A percentile compares a stretch with the other conserved stretches of the same genome.
phyloP scores from a whole-genome alignment of 306 rosid genomes.

The Canavalia gladiata region DNA sequence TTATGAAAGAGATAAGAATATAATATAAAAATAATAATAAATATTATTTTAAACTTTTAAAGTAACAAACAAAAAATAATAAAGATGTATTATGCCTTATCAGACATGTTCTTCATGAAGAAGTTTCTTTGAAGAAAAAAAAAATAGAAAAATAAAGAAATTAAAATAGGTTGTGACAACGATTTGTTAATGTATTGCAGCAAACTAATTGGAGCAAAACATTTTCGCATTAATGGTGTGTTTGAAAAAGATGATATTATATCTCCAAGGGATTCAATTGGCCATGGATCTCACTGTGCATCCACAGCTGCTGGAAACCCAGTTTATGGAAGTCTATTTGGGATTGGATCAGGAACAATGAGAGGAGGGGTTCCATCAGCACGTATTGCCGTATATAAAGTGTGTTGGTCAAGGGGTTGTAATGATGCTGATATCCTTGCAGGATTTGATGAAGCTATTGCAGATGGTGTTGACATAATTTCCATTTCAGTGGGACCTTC shows the following conservation, averaged over 20 bases:
- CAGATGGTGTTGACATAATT: conserved; percentile 64
- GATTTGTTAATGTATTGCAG: conserved; percentile 10
- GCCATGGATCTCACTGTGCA: conserved; percentile 65
- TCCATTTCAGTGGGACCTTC: conserved; percentile 47
- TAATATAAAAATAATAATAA: too few relatives aligned
- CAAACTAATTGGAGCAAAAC: conserved; percentile 63
- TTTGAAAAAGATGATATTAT: neutral
- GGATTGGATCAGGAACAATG: conserved; percentile 39
- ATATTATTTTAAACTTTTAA: too few relatives aligned
- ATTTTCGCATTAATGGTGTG: neutral
- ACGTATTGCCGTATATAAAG: conserved; percentile 36
- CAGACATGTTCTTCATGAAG: too few relatives aligned
- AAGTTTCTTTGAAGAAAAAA: too few relatives aligned
- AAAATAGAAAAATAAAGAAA: too few relatives aligned
- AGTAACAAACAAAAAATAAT: too few relatives aligned
- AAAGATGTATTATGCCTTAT: too few relatives aligned
- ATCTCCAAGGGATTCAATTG: conserved; percentile 52
- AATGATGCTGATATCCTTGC: conserved; percentile 19
- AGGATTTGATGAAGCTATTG: conserved; percentile 59
- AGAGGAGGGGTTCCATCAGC: conserved; percentile 48
- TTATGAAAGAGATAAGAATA: too few relatives aligned
- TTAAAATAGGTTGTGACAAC: too few relatives aligned
- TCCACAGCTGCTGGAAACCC: conserved; percentile 57
- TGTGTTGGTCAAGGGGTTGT: conserved; percentile 33
- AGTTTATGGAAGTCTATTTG: conserved; percentile 35